Percentiles rank a stretch among this genome's conserved stretches.
Conservation (phyloP, 169 alveolate species). For the Plasmodium sp. region DNA sequence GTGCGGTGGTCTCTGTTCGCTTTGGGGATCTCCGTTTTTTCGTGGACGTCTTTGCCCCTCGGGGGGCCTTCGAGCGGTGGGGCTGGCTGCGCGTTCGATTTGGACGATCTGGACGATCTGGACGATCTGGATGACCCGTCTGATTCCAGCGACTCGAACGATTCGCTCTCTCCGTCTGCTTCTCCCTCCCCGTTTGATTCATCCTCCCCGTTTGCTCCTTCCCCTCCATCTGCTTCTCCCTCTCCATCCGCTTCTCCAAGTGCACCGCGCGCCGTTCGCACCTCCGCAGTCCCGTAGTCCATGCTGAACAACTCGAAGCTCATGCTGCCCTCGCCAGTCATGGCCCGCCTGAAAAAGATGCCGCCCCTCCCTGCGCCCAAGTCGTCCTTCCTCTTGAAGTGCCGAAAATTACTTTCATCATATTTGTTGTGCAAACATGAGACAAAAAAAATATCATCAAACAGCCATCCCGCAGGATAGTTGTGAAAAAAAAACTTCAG, state of each 20-base stretch:
- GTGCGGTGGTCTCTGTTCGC: not conserved
- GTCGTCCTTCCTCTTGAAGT: slow-evolving; percentile 33
- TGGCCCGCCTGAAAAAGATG: not conserved
- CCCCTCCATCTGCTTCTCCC: not conserved
- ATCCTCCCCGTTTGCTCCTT: not conserved
- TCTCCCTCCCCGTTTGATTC: not conserved
- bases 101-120: not conserved
- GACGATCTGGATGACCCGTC: not conserved
- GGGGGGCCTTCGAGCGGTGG: not conserved
- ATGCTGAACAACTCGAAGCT: slow-evolving; percentile 29
- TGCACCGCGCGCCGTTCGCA: not conserved
- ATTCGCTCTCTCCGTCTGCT: not conserved
- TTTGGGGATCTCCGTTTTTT: not conserved
- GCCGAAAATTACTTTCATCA: slow-evolving; percentile 63
- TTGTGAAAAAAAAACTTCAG: slow-evolving; percentile 58
- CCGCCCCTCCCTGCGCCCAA: not conserved
- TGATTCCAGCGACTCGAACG: not conserved
- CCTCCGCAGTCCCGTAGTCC: slow-evolving; percentile 17
- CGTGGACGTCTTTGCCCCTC: not conserved
- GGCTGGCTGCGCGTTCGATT: not conserved
- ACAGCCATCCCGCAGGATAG: slow-evolving; percentile 69
- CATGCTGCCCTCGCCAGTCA: not conserved
- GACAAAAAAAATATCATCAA: slow-evolving; percentile 57
- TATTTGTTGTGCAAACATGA: slow-evolving; percentile 63
- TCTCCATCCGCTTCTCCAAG: not conserved